phyloP scores from a whole-genome alignment of 129 eudicot species.

The Kitagawia praeruptora region DNA sequence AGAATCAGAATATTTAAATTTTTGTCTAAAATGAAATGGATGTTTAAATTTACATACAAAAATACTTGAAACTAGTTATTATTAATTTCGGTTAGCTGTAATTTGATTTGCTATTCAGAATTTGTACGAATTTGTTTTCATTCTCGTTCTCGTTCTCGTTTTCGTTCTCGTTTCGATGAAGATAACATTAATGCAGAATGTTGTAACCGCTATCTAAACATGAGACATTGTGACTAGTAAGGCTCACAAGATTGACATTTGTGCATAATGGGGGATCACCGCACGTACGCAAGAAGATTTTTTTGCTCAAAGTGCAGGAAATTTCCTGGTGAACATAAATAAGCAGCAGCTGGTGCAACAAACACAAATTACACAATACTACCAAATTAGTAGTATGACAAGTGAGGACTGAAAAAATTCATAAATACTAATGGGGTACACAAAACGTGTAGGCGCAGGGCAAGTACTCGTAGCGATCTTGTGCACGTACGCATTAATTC shows the following conservation, averaged over 20 bases:
- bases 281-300: not conserved
- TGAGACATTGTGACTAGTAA: not conserved
- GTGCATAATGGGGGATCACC: not conserved
- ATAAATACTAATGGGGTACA: not conserved
- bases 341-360: not conserved
- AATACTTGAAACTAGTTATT: too few species aligned
- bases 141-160: too few species aligned
- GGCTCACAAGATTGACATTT: not conserved
- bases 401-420: conserved; percentile 1
- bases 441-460: not conserved
- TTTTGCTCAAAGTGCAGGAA: not conserved
- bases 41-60: too few species aligned
- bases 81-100: too few species aligned
- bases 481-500: not conserved
- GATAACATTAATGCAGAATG: not conserved
- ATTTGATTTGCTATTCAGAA: too few species aligned
- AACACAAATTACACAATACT: not conserved
- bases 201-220: not conserved
- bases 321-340: not conserved
- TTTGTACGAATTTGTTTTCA: too few species aligned
- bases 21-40: too few species aligned
- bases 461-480: not conserved
- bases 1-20: too few species aligned
- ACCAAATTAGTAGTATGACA: not conserved
- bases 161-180: not conserved